These are phyloP conservation scores for Elsinoe australis DNA, from an alignment of 2,329 filamentous ascomycete genomes.

Conservation along the genomic window DNA sequence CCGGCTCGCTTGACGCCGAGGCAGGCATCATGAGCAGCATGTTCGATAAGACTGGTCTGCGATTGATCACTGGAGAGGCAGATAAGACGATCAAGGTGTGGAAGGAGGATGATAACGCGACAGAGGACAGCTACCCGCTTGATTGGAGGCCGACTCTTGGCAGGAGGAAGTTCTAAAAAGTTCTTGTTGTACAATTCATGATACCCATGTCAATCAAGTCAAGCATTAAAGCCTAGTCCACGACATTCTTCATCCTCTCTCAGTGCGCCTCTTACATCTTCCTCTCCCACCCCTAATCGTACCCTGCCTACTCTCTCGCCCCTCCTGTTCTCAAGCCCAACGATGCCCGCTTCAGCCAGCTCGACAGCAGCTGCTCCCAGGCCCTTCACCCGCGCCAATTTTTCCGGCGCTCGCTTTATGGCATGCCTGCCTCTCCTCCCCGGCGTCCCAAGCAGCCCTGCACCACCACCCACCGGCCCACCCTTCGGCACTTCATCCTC, in stretches of 20 bases:
- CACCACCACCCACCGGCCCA: constrained; percentile 24
- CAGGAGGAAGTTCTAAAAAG: constrained; percentile 56
- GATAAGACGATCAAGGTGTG: constrained; percentile 97
- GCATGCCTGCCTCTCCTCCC: constrained; percentile 29
- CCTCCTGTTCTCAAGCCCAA: constrained; percentile 69
- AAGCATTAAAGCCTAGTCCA: constrained; percentile 57
- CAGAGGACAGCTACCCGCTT: constrained; percentile 81
- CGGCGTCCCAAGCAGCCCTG: constrained; percentile 28
- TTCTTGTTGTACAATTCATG: constrained; percentile 7
- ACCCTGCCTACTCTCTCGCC: constrained; percentile 84
- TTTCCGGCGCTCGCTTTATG: constrained; percentile 28
- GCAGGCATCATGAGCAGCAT: constrained; percentile 90
- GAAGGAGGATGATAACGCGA: constrained; percentile 88
- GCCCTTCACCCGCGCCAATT: constrained; percentile 46
- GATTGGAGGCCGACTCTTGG: constrained; percentile 82
- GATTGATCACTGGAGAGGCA: constrained; percentile 87
- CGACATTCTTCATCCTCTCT: constrained; percentile 82
- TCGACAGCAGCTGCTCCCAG: constrained; percentile 70
- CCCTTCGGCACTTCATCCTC: constrained; percentile 19
- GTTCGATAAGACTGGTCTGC: constrained; percentile 80
- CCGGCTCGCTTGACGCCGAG: constrained; percentile 87
- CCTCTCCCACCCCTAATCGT: constrained; percentile 75
- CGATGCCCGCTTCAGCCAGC: constrained; percentile 76
- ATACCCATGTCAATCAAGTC: constrained; percentile 16
- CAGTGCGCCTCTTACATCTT: constrained; percentile 82